Evolutionary conservation across 495 filamentous ascomycete genomes (phyloP).

Genomic region (Aspergillus asperescens): DNA sequence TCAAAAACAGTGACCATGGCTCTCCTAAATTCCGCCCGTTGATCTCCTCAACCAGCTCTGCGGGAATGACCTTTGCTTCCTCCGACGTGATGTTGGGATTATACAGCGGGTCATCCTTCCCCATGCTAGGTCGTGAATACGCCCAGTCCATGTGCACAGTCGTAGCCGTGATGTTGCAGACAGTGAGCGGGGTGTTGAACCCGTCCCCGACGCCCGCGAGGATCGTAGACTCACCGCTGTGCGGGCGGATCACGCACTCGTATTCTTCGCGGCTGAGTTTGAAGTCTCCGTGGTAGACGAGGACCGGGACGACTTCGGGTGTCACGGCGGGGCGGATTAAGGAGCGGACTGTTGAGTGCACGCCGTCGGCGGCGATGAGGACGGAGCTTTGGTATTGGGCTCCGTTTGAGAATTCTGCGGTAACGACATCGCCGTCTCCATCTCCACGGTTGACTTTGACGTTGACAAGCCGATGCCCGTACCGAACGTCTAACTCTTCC

Average conservation of each 20-base stretch:
- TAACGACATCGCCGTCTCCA: not conserved
- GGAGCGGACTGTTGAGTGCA: slow-evolving; percentile 7
- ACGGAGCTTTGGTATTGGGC: slow-evolving; percentile 5
- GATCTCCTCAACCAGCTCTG: not conserved
- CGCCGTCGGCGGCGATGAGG: slow-evolving; percentile 11
- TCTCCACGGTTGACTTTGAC: not conserved
- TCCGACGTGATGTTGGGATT: not conserved
- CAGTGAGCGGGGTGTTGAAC: slow-evolving; percentile 12
- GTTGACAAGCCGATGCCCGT: slow-evolving; percentile 6
- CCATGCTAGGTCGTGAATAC: slow-evolving; percentile 28
- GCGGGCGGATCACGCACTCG: slow-evolving; percentile 1
- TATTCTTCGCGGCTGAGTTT: slow-evolving; percentile 2
- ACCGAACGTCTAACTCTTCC: slow-evolving; percentile 11
- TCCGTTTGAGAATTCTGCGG: slow-evolving; percentile 8
- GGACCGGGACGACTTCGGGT: slow-evolving; percentile 5
- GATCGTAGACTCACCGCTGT: slow-evolving; percentile 3
- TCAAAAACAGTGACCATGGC: slow-evolving; percentile 23
- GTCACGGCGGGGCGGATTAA: not conserved
- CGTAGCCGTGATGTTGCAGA: slow-evolving; percentile 7
- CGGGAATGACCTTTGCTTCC: not conserved
- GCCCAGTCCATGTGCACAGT: slow-evolving; percentile 20
- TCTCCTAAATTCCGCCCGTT: not conserved
- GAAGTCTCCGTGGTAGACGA: slow-evolving; percentile 13
- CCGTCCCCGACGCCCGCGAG: slow-evolving; percentile 13
- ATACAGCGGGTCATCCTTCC: slow-evolving; percentile 2